Base-by-base conservation (phyloP, 139 green algal genomes). In the Marvania coccoides region DNA sequence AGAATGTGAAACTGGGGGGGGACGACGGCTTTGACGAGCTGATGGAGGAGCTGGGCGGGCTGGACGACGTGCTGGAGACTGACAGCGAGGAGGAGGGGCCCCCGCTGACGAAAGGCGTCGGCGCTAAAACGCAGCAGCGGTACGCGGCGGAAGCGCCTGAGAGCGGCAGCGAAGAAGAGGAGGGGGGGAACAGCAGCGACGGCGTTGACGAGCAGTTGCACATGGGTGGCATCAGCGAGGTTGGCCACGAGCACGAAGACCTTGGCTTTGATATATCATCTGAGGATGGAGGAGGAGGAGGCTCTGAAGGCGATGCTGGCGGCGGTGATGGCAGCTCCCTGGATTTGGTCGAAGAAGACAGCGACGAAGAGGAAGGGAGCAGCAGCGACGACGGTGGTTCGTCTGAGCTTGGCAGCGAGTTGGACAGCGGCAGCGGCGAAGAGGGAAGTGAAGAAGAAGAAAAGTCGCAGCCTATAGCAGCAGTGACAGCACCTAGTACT, bases 11-110 rank as follows among this genome's bases (percentile, higher is more conserved):
- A 23, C 29, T 39, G 26, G 76, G 47, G 13, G 57, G 36, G 34
- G 69, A 71, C 6, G 77, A 83, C 57, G 75, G 70, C 2, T 58
- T 83, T 39, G 74, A 83, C 40, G 74, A 80, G 6, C 30, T 84
- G 4, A n/a, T 80, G 9, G 47, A 63, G 29, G 74, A 74, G n/a
- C 47, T 72, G 33, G 57, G 46, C 31, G 42, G 62, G 6, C 35
- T 57, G 9, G 35, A 57, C 29, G 36, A 47, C 28, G 6, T 68
- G 0, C 30, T 73, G 35, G 48, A 45, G 12, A 30, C 48, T 13
- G 67, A 76, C 13, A 35, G 35, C 55, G 34, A 30, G 6, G 33
- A 6, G 1, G 60, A 15, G 5, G 47, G 10, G 26, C 14, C 19
- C 14, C 35, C 29, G 30, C 39, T 14, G 42, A 15, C 7, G 6